Evolutionary conservation across 2,329 filamentous ascomycete genomes (phyloP).

Genomic region (Trichophyton schoenleinii): DNA sequence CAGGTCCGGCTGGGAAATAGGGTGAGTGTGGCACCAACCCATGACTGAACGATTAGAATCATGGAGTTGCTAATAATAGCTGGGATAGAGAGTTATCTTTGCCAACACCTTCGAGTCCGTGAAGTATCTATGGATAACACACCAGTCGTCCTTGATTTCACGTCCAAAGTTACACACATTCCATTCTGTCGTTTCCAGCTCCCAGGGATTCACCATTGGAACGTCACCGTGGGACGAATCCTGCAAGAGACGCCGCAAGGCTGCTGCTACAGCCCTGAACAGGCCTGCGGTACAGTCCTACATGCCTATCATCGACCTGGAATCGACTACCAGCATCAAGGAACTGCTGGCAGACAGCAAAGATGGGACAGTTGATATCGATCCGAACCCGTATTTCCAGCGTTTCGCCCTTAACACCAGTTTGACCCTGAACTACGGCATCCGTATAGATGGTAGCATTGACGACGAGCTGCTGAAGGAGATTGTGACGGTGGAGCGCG

Average conservation of each 20-base stretch:
- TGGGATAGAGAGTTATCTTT: slow-evolving; percentile 54
- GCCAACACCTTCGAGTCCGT: slow-evolving; percentile 68
- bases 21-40: slow-evolving; percentile 27
- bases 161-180: slow-evolving; percentile 70
- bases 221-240: slow-evolving; percentile 76
- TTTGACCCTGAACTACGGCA: slow-evolving; percentile 66
- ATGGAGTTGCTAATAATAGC: not conserved
- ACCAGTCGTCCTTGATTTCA: slow-evolving; percentile 66
- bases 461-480: slow-evolving; percentile 56
- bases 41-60: not conserved
- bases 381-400: slow-evolving; percentile 62
- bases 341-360: slow-evolving; percentile 56
- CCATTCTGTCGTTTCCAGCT: slow-evolving; percentile 63
- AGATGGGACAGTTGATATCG: slow-evolving; percentile 50
- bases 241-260: slow-evolving; percentile 64
- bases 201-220: slow-evolving; percentile 69
- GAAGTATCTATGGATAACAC: slow-evolving; percentile 59
- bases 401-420: slow-evolving; percentile 66
- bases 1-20: slow-evolving; percentile 57
- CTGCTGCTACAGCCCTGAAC: slow-evolving; percentile 66
- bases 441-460: slow-evolving; percentile 58
- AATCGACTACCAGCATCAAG: slow-evolving; percentile 57
- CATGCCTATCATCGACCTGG: slow-evolving; percentile 70
- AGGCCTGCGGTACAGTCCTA: slow-evolving; percentile 64
- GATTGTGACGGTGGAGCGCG: slow-evolving; percentile 62